These are phyloP conservation scores for Malus hybrid DNA, from an alignment of 331 rosid genomes.

Conservation along the genomic window DNA sequence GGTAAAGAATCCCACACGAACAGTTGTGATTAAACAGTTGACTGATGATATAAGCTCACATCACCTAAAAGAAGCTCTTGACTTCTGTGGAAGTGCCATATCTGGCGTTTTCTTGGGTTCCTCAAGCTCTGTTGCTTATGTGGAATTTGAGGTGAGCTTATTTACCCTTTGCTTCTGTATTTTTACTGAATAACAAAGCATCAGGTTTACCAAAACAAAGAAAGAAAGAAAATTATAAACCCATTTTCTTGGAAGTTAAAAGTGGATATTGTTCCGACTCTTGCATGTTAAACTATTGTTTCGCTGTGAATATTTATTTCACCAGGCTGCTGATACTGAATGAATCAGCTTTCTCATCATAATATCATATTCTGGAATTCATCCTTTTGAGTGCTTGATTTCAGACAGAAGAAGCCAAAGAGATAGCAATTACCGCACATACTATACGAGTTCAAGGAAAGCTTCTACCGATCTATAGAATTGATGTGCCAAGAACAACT, in stretches of 20 bases:
- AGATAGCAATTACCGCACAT: slow-evolving; percentile 15
- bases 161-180: background rate
- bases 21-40: slow-evolving; percentile 10
- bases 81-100: slow-evolving; percentile 13
- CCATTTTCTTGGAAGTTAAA: too few relatives aligned
- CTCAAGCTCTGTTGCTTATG: slow-evolving; percentile 16
- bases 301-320: too few relatives aligned
- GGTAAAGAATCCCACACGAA: slow-evolving; percentile 13
- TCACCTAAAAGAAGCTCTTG: slow-evolving; percentile 16
- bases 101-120: slow-evolving; percentile 11
- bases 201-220: background rate
- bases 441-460: slow-evolving; percentile 10
- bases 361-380: background rate
- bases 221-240: background rate
- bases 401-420: slow-evolving; percentile 28
- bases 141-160: slow-evolving; percentile 23
- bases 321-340: too few relatives aligned
- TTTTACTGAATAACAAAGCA: background rate
- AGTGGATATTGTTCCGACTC: too few relatives aligned
- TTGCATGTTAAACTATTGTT: too few relatives aligned
- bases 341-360: background rate
- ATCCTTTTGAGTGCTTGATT: background rate
- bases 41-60: slow-evolving; percentile 16
- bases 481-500: slow-evolving; percentile 27
- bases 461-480: slow-evolving; percentile 7